These are phyloP conservation scores for Skeletonema potamos DNA, from an alignment of 108 stramenopile genomes.

Conservation along the genomic window DNA sequence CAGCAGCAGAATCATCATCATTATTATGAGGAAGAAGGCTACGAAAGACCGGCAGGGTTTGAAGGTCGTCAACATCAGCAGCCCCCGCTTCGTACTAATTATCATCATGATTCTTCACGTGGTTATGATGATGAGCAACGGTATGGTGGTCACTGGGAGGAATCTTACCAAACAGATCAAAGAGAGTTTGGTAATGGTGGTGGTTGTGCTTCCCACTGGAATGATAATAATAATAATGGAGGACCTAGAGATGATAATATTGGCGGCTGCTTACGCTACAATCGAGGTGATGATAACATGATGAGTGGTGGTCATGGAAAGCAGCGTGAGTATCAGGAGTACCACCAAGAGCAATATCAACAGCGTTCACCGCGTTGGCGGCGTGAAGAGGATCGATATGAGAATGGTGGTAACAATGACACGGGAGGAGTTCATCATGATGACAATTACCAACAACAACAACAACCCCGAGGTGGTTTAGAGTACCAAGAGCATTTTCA, in stretches of 20 bases:
- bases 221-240: neutral
- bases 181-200: neutral
- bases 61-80: neutral
- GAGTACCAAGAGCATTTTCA: neutral
- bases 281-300: neutral
- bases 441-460: neutral
- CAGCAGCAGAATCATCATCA: neutral
- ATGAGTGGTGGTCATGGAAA: neutral
- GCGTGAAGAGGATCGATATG: neutral
- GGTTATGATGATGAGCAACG: neutral
- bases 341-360: neutral
- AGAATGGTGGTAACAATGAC: neutral
- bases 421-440: neutral
- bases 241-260: neutral
- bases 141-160: neutral
- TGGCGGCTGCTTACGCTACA: neutral
- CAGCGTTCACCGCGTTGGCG: neutral
- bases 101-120: neutral
- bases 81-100: neutral
- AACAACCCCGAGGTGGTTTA: neutral
- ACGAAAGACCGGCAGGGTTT: neutral
- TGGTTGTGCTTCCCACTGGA: neutral
- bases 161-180: neutral
- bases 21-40: neutral
- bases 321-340: constrained; percentile 1